Base-by-base conservation (phyloP, 2,329 filamentous ascomycete species). In the Teratosphaeria viscida region DNA sequence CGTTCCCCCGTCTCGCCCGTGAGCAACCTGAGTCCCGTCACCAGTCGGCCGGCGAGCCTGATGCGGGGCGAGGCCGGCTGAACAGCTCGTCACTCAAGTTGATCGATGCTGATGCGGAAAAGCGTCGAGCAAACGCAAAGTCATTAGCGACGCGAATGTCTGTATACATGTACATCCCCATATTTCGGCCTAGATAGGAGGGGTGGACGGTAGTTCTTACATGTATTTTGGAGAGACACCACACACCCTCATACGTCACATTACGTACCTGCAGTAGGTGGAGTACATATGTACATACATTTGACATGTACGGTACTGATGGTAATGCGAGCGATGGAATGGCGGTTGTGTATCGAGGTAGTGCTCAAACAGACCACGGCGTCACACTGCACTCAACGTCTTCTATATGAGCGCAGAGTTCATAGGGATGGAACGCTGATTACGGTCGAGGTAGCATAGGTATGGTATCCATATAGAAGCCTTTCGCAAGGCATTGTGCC, bases 391-490 rank as follows among this genome's bases (percentile, higher is more conserved):
- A 4, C 4, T 5, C 4, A 32, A 32, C 29, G 29, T 32, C 29
- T 32, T 1, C 29, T 3, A 7, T 5, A 32, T 0, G 69, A 75
- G 43, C 77, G 78, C 2, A 73, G 73, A 54, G 63, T 74, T 2
- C 56, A 74, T 16, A 66, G 69, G n/a, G 75, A 77, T 67, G 76
- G 76, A 5, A 72, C 74, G 69, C 62, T 78, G 67, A 62, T 78
- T n/a, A 76, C 71, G 37, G 71, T 77, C 27, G 62, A 65, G 57
- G 56, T 49, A 49, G 16, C 43, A 23, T 49, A n/a, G 23, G 16
- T 14, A 2, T 43, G 5, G 3, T 11, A 43, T 14, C 16, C 10
- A 43, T 2, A n/a, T 5, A 14, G 37, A 16, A 43, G 16, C 11
- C 12, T 5, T 16, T 43, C 11, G 2, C 29, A 32, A 32, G 29